phyloP scores from a whole-genome alignment of 352 stramenopile species.

The Pythium rhizo-oryzae region DNA sequence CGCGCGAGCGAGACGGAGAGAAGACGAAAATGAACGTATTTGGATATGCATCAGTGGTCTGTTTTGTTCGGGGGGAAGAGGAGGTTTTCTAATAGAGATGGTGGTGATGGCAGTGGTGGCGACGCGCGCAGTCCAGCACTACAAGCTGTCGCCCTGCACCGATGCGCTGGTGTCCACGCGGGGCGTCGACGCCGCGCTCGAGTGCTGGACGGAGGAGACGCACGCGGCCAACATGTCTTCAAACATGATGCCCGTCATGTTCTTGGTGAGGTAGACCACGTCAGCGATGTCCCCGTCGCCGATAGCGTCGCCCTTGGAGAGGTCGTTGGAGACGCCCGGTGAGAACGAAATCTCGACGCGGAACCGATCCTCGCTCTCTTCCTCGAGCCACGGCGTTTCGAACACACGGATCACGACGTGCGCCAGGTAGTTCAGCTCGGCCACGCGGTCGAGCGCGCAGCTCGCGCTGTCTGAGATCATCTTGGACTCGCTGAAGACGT shows the following conservation, averaged over 20 bases:
- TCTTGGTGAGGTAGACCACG: constrained; percentile 82
- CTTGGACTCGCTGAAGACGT: constrained; percentile 81
- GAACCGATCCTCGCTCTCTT: constrained; percentile 85
- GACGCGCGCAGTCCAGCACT: background rate
- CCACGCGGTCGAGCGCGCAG: constrained; percentile 81
- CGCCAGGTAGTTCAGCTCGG: constrained; percentile 98
- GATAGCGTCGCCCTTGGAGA: constrained; percentile 24
- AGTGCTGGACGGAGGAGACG: constrained; percentile 73
- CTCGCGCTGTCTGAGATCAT: constrained; percentile 77
- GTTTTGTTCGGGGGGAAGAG: too few species aligned
- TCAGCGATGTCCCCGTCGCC: constrained; percentile 50
- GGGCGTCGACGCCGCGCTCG: constrained; percentile 9
- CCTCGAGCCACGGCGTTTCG: constrained; percentile 90
- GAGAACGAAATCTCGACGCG: constrained; percentile 88
- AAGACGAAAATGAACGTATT: too few species aligned
- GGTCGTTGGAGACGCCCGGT: constrained; percentile 58
- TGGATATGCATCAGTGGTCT: too few species aligned
- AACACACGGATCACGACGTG: constrained; percentile 99
- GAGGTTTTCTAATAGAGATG: background rate
- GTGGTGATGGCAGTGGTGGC: too few species aligned
- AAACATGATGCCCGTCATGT: constrained; percentile 89
- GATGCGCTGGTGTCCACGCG: constrained; percentile 11
- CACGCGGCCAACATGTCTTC: constrained; percentile 88
- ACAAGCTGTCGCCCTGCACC: constrained; percentile 17
- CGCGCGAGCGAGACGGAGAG: too few species aligned